Conservation (phyloP, 2,329 filamentous ascomycete species). For the Penicillium nordicum region DNA sequence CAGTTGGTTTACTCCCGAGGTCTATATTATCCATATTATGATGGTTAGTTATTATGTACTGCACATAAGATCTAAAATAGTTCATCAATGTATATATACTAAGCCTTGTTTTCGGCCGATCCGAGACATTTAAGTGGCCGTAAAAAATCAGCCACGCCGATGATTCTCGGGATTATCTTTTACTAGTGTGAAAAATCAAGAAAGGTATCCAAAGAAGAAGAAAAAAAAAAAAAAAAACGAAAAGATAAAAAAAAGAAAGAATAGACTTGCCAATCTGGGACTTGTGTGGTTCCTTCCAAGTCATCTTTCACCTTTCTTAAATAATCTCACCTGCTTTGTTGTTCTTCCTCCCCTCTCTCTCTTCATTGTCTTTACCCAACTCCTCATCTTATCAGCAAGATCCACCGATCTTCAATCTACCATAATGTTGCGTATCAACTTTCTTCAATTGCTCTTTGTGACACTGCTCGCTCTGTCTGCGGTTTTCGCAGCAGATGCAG, state of each 20-base stretch:
- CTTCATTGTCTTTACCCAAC: not conserved
- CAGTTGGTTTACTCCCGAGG: not conserved
- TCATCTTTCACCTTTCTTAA: not conserved
- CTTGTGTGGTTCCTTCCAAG: not conserved
- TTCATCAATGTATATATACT: not conserved
- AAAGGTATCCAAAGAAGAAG: not conserved
- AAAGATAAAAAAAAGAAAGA: no score
- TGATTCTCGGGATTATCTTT: not conserved
- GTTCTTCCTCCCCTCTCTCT: not conserved
- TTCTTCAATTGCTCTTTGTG: conserved; percentile 26
- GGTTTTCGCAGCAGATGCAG: conserved; percentile 23
- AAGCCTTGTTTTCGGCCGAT: not conserved
- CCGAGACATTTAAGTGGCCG: conserved; percentile 2
- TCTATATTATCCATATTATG: no score
- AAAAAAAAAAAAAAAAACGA: not conserved
- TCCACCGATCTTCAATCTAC: not conserved
- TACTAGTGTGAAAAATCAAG: conserved; percentile 5
- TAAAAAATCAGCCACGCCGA: conserved; percentile 4
- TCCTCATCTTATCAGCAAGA: not conserved
- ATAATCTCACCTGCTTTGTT: not conserved
- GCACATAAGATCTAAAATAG: not conserved
- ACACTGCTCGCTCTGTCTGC: conserved; percentile 27
- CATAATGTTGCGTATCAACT: conserved; percentile 22
- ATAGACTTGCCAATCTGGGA: not conserved
- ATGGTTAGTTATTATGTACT: no score